These are phyloP conservation scores for Keithomyces neogunnii DNA, from an alignment of 2,329 filamentous ascomycete genomes.

Conservation along the genomic window DNA sequence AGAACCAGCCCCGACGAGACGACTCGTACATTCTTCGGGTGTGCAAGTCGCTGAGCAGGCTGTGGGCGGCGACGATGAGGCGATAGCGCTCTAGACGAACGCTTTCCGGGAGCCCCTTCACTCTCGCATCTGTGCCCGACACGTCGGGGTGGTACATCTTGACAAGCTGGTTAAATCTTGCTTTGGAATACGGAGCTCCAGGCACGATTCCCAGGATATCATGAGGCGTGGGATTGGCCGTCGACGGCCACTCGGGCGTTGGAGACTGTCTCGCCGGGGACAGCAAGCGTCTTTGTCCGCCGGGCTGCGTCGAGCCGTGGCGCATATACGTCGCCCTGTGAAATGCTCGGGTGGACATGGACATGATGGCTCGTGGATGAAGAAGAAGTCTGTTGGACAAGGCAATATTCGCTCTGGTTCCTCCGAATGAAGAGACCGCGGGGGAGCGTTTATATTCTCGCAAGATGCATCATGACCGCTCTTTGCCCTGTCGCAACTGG, in stretches of 20 bases:
- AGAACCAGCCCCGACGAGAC: conserved; percentile 6
- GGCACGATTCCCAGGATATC: conserved; percentile 8
- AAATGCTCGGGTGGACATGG: not conserved
- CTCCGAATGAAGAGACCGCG: too few species aligned
- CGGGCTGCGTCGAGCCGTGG: not conserved
- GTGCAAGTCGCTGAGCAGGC: conserved; percentile 8
- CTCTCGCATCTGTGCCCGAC: not conserved
- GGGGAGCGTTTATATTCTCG: too few species aligned
- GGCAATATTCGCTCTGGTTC: too few species aligned
- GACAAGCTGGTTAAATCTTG: conserved; percentile 10
- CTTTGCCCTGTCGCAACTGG: not conserved
- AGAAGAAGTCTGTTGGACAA: too few species aligned
- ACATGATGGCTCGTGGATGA: not conserved
- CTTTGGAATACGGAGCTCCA: conserved; percentile 9
- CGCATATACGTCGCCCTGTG: not conserved
- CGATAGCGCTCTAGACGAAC: conserved; percentile 9
- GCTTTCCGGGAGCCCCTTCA: not conserved
- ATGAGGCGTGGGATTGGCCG: conserved; percentile 9
- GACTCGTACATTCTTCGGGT: conserved; percentile 9
- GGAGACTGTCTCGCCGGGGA: not conserved
- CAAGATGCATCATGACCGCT: too few species aligned
- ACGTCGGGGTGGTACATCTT: conserved; percentile 15
- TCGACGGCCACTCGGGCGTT: conserved; percentile 7
- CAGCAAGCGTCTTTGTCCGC: not conserved
- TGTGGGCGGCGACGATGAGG: conserved; percentile 10